A percentile compares a stretch with the other conserved stretches of the same genome.
These are phyloP conservation scores for Penicillium sp. DNA, from an alignment of 2,329 filamentous ascomycete genomes.

Conservation along the genomic window DNA sequence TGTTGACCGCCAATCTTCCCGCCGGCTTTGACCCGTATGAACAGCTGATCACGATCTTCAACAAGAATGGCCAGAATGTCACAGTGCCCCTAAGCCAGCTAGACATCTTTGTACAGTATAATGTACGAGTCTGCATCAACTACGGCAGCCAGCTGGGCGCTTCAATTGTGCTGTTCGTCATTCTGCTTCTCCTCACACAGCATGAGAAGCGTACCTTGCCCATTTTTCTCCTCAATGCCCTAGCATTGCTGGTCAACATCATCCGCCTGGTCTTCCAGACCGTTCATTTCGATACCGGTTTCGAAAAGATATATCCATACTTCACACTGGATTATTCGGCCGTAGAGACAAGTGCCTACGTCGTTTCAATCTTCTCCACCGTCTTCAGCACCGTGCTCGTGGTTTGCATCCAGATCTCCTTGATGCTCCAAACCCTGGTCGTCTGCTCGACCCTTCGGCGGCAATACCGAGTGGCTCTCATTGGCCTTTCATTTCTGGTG, in stretches of 20 bases:
- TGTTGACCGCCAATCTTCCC: conserved; percentile 8
- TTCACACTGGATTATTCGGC: conserved; percentile 59
- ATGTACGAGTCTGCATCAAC: conserved; percentile 60
- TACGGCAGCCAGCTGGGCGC: conserved; percentile 74
- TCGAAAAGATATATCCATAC: conserved; percentile 64
- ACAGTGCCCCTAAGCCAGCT: conserved; percentile 48
- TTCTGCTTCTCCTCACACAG: conserved; percentile 70
- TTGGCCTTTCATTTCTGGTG: conserved; percentile 53
- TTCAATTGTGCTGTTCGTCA: conserved; percentile 65
- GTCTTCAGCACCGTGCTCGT: conserved; percentile 59
- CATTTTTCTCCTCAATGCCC: conserved; percentile 68
- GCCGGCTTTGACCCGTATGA: conserved; percentile 28
- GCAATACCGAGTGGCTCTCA: conserved; percentile 51
- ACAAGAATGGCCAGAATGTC: conserved; percentile 50
- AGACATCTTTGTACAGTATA: conserved; percentile 52
- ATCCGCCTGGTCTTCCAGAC: conserved; percentile 52
- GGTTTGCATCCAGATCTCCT: conserved; percentile 60
- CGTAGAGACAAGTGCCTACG: conserved; percentile 52
- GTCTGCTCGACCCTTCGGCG: conserved; percentile 58
- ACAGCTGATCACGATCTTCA: conserved; percentile 52
- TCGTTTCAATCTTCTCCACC: conserved; percentile 52
- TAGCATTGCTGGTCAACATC: conserved; percentile 64
- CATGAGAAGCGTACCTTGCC: conserved; percentile 65
- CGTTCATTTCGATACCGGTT: conserved; percentile 65
- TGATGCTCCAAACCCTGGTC: conserved; percentile 67